Evolutionary conservation across 108 stramenopile species (phyloP).

Genomic region (Schizochytrium sp.): DNA sequence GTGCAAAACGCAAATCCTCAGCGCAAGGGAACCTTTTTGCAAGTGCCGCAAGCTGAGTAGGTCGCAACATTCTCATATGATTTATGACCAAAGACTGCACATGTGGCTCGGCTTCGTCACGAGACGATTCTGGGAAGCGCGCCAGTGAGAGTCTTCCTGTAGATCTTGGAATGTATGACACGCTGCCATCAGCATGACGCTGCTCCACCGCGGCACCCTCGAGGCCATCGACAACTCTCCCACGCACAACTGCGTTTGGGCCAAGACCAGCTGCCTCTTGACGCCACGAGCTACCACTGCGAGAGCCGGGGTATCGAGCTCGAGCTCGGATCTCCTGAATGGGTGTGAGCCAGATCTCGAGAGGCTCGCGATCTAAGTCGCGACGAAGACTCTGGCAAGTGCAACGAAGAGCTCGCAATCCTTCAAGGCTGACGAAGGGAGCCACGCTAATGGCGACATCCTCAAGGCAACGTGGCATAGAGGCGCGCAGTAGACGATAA

Average conservation of each 20-base stretch:
- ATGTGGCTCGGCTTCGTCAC: neutral
- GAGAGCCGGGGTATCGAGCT: neutral
- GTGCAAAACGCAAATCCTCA: neutral
- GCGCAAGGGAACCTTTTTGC: neutral
- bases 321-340: neutral
- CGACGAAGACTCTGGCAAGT: neutral
- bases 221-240: constrained; percentile 4
- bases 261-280: neutral
- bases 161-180: neutral
- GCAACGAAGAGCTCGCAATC: neutral
- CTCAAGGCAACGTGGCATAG: neutral
- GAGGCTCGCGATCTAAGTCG: neutral
- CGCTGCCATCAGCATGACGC: neutral
- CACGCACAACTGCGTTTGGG: neutral
- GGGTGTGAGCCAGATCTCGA: constrained; percentile 33
- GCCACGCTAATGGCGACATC: neutral
- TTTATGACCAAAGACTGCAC: neutral
- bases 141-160: neutral
- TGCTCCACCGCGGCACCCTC: constrained; percentile 33
- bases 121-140: neutral
- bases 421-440: neutral
- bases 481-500: too few species aligned
- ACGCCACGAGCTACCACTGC: neutral
- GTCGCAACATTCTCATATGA: too few species aligned
- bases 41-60: neutral